These are phyloP conservation scores for Agrostemma githago DNA, from an alignment of 148 eudicot species.

Conservation along the genomic window DNA sequence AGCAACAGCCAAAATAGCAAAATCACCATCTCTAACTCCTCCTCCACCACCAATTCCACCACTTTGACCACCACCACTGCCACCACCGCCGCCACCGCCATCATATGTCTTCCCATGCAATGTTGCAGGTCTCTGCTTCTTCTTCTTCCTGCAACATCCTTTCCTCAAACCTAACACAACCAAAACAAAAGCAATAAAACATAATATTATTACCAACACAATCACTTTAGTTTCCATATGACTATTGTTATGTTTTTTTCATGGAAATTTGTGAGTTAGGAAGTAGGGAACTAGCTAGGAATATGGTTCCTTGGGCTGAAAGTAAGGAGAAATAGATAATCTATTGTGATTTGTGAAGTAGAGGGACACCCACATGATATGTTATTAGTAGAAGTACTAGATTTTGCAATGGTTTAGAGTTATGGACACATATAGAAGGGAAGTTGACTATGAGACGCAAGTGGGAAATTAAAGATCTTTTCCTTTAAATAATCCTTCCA, in stretches of 20 bases:
- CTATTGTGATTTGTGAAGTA: not conserved
- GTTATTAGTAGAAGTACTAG: not conserved
- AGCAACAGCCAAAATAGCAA: constrained; percentile 2
- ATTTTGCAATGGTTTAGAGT: not conserved
- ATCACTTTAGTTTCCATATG: not conserved
- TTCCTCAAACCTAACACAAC: not conserved
- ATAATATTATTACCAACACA: not conserved
- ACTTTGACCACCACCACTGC: not conserved
- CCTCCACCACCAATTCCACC: not conserved
- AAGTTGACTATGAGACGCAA: not conserved
- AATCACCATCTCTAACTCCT: not conserved
- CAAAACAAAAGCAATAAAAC: not conserved
- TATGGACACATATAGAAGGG: not conserved
- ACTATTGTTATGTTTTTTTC: not conserved
- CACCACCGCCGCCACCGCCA: not conserved
- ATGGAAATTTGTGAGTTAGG: too few species aligned
- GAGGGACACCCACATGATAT: not conserved
- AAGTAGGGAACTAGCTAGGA: too few species aligned
- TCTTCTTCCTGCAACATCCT: not conserved
- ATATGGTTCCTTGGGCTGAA: not conserved
- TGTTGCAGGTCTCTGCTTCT: constrained; percentile 1
- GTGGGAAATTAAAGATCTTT: not conserved
- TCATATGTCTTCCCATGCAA: not conserved
- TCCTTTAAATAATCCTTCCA: too few species aligned
- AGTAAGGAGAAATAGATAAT: not conserved